Percentiles rank a stretch among this genome's conserved stretches.
Evolutionary conservation across 371 early-diverging fungal species (phyloP).

Genomic region (Apophysomyces ossiformis): DNA sequence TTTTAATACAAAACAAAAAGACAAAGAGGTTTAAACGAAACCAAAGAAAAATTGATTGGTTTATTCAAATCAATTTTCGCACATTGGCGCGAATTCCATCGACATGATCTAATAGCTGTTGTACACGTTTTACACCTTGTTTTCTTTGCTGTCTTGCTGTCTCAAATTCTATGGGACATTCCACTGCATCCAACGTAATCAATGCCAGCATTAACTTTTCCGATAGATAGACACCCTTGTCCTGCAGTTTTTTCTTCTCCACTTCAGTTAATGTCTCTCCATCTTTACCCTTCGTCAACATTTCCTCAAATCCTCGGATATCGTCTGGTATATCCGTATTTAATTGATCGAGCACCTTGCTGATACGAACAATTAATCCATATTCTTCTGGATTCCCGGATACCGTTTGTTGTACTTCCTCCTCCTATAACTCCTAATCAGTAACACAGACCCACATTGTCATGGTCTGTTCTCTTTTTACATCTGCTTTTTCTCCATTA

Average conservation of each 20-base stretch:
- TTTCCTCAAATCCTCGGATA: conserved; percentile 25
- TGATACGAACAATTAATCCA: conserved; percentile 40
- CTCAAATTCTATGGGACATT: conserved; percentile 58
- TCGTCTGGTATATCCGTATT: conserved; percentile 19
- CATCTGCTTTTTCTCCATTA: conserved; percentile 60
- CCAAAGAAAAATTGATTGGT: background rate
- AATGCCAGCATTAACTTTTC: conserved; percentile 63
- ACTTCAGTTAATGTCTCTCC: conserved; percentile 18
- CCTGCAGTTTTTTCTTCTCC: conserved; percentile 46
- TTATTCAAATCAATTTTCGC: background rate
- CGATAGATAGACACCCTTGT: conserved; percentile 51
- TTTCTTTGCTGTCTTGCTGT: conserved; percentile 62
- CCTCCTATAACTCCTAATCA: conserved; percentile 31
- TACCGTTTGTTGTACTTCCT: conserved; percentile 53
- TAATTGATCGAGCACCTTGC: conserved; percentile 30
- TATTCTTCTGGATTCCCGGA: conserved; percentile 60
- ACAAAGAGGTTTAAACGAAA: background rate
- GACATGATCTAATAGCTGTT: conserved; percentile 53
- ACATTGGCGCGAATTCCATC: conserved; percentile 45
- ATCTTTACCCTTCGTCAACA: conserved; percentile 15
- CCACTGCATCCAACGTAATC: conserved; percentile 59
- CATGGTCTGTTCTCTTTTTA: conserved; percentile 28
- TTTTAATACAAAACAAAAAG: conserved; percentile 7
- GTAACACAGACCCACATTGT: background rate
- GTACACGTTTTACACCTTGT: conserved; percentile 60